These are phyloP conservation scores for Ustilago hordei DNA, from an alignment of 1,284 basidiomycete genomes.

Conservation along the genomic window DNA sequence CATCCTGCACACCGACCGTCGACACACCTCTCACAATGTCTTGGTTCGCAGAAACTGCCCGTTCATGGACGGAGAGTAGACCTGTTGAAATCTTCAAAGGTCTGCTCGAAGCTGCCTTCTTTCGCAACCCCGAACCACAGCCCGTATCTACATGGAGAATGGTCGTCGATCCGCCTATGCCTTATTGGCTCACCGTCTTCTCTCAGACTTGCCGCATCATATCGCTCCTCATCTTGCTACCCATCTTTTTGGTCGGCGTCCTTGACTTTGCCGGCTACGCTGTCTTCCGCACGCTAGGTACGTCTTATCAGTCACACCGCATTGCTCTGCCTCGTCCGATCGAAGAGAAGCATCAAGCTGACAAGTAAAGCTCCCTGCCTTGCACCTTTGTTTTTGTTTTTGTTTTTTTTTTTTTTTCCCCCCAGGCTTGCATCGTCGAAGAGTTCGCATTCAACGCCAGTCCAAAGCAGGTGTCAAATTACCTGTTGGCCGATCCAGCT, in stretches of 20 bases:
- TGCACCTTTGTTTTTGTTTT: not conserved
- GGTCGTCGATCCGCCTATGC: conserved; percentile 46
- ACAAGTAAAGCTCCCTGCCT: not conserved
- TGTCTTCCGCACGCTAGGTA: conserved; percentile 62
- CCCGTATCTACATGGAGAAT: conserved; percentile 29
- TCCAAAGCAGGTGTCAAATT: conserved; percentile 19
- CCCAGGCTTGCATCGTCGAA: conserved; percentile 49
- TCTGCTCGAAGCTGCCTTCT: conserved; percentile 32
- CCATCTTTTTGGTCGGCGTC: conserved; percentile 50
- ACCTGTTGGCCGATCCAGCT: conserved; percentile 17
- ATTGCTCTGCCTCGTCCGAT: not conserved
- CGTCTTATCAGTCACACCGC: conserved; percentile 16
- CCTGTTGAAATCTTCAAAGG: conserved; percentile 6
- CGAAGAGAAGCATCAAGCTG: not conserved
- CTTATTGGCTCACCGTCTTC: conserved; percentile 33
- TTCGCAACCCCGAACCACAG: conserved; percentile 33
- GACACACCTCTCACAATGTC: conserved; percentile 17
- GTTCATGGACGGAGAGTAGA: conserved; percentile 15
- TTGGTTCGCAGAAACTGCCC: conserved; percentile 8
- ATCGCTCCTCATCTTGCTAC: conserved; percentile 53
- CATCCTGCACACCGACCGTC: not conserved
- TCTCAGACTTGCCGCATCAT: conserved; percentile 42
- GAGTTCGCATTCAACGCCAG: conserved; percentile 52
- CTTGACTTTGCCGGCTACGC: conserved; percentile 64
- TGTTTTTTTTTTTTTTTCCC: too few relatives aligned